Percentiles rank a stretch among this genome's conserved stretches.
phyloP scores from a whole-genome alignment of 2,329 filamentous ascomycete species.

The Exophiala sp. region DNA sequence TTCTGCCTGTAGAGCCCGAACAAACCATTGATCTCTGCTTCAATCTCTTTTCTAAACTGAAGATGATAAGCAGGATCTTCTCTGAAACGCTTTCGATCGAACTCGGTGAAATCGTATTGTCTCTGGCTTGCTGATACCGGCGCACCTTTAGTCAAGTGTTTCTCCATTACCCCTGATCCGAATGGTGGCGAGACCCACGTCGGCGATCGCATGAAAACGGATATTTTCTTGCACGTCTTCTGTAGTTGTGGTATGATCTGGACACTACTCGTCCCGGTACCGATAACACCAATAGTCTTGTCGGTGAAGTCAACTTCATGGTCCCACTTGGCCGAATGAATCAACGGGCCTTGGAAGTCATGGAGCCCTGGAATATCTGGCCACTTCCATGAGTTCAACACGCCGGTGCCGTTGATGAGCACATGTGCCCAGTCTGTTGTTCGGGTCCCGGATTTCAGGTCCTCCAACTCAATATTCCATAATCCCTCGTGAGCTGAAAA shows the following conservation, averaged over 20 bases:
- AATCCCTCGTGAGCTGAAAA: constrained; percentile 37
- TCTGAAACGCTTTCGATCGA: constrained; percentile 22
- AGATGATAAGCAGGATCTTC: constrained; percentile 28
- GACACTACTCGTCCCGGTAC: constrained; percentile 54
- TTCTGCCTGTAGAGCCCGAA: constrained; percentile 18
- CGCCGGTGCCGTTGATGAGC: constrained; percentile 36
- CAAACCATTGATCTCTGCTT: constrained; percentile 29
- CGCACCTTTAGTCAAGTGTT: no score
- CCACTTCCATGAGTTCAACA: constrained; percentile 37
- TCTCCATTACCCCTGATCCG: neutral
- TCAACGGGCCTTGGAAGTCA: constrained; percentile 33
- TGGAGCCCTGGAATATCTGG: constrained; percentile 35
- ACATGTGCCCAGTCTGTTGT: neutral
- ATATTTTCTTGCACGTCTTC: constrained; percentile 16
- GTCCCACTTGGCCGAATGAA: constrained; percentile 35
- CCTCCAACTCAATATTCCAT: constrained; percentile 36
- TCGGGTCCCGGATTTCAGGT: constrained; percentile 22
- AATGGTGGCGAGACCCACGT: constrained; percentile 30
- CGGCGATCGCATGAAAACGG: constrained; percentile 30
- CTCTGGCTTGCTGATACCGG: neutral
- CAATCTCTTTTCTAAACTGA: constrained; percentile 32
- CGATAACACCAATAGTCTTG: constrained; percentile 43
- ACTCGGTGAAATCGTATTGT: constrained; percentile 26
- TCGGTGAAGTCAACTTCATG: constrained; percentile 21
- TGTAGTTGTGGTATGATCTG: constrained; percentile 36